Conservation (phyloP, 371 early-diverging fungal species). For the Mortierella sp. region DNA sequence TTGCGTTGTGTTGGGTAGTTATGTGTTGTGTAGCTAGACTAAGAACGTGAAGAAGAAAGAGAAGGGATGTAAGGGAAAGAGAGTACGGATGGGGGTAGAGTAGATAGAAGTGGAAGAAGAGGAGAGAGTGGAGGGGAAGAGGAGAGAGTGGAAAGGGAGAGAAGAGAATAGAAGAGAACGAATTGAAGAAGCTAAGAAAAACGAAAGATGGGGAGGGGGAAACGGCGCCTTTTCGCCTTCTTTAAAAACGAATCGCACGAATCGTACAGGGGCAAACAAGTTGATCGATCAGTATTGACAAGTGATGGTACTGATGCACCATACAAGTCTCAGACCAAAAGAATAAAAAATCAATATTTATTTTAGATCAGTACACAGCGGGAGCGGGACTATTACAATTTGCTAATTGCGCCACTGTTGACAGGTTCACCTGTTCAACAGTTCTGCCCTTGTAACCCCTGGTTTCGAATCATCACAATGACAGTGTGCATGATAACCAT, state of each 20-base stretch:
- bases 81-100: too few relatives aligned
- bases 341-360: background rate
- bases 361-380: too few relatives aligned
- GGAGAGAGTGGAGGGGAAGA: background rate
- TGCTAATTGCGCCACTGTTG: too few relatives aligned
- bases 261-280: background rate
- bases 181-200: background rate
- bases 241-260: background rate
- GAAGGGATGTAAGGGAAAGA: too few relatives aligned
- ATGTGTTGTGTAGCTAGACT: too few relatives aligned
- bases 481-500: too few relatives aligned
- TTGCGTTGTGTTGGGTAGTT: background rate
- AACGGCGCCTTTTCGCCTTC: background rate
- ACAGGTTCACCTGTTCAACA: too few relatives aligned
- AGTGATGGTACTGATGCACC: background rate
- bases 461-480: too few relatives aligned
- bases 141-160: background rate
- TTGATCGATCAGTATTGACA: background rate
- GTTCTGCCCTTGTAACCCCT: too few relatives aligned
- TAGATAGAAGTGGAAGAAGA: too few relatives aligned
- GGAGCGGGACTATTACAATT: too few relatives aligned
- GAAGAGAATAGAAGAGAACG: background rate
- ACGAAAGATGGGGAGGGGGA: background rate
- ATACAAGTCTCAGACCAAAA: background rate
- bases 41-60: background rate